A percentile compares a stretch with the other conserved stretches of the same genome.
Conservation (phyloP, 768 basidiomycete species). For the Phaffia tasmanica region DNA sequence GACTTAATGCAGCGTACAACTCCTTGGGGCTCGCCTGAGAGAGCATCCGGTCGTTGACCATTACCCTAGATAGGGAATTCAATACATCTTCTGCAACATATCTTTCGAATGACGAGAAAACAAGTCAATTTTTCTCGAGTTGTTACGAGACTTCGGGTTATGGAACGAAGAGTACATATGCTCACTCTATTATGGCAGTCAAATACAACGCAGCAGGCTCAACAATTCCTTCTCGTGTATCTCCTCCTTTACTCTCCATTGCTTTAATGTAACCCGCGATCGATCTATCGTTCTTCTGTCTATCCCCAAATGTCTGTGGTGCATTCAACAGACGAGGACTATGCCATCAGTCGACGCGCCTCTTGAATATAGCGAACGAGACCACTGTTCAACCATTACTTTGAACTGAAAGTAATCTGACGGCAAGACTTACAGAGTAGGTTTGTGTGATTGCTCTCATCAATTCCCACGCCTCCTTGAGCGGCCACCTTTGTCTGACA, state of each 20-base stretch:
- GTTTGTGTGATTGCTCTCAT: conserved; percentile 27
- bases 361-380: too few relatives aligned
- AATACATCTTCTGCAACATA: conserved; percentile 16
- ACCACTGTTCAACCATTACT: too few relatives aligned
- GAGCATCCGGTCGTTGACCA: conserved; percentile 3
- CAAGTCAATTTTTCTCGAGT: not conserved
- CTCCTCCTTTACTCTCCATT: conserved; percentile 13
- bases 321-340: not conserved
- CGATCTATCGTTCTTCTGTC: conserved; percentile 12
- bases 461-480: conserved; percentile 17
- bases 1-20: conserved; percentile 14
- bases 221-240: conserved; percentile 18
- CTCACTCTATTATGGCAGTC: conserved; percentile 25
- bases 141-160: not conserved
- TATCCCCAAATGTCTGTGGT: conserved; percentile 23
- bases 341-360: not conserved
- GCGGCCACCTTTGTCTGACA: conserved; percentile 1
- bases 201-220: conserved; percentile 23
- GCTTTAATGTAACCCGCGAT: conserved; percentile 2
- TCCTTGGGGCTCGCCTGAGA: conserved; percentile 1
- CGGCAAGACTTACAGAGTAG: conserved; percentile 17
- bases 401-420: too few relatives aligned
- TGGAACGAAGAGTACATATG: not conserved
- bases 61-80: conserved; percentile 6
- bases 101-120: not conserved